Conservation (phyloP, 192 early-diverging fungal genomes). For the Coemansia sp. region DNA sequence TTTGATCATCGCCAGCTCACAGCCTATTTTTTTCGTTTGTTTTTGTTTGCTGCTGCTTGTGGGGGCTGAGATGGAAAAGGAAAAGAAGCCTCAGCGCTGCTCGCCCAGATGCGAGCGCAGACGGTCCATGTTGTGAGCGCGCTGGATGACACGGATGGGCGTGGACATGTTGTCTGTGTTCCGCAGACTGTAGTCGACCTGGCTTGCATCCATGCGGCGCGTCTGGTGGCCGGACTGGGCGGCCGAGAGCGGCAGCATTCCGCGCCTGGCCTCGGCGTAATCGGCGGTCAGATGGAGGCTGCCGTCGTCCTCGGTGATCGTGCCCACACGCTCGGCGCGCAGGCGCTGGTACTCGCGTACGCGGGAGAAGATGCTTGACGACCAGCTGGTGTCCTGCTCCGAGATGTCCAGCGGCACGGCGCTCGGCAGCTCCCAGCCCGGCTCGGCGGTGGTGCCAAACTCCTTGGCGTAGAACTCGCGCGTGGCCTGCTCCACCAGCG, state of each 20-base stretch:
- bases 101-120: constrained; percentile 16
- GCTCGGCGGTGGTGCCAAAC: constrained; percentile 29
- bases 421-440: constrained; percentile 30
- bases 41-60: too few relatives aligned
- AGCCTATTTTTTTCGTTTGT: too few relatives aligned
- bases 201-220: constrained; percentile 13
- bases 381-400: constrained; percentile 48
- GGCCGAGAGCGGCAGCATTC: constrained; percentile 1
- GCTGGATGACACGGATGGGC: constrained; percentile 39
- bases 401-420: constrained; percentile 53
- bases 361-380: constrained; percentile 29
- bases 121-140: constrained; percentile 37
- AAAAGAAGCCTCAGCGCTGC: not conserved
- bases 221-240: constrained; percentile 4
- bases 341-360: constrained; percentile 46
- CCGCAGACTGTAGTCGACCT: constrained; percentile 17
- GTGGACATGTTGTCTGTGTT: constrained; percentile 21
- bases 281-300: constrained; percentile 38
- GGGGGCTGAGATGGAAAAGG: not conserved
- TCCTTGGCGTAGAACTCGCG: constrained; percentile 42
- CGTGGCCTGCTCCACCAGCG: constrained; percentile 39
- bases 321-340: constrained; percentile 45
- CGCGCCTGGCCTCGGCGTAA: constrained; percentile 16
- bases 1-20: not conserved
- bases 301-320: constrained; percentile 48